Evolutionary conservation across 805 yeast species (phyloP), one percentile per base, ranked within the genome.

Genomic region (Maudiozyma serrabonitensis): DNA sequence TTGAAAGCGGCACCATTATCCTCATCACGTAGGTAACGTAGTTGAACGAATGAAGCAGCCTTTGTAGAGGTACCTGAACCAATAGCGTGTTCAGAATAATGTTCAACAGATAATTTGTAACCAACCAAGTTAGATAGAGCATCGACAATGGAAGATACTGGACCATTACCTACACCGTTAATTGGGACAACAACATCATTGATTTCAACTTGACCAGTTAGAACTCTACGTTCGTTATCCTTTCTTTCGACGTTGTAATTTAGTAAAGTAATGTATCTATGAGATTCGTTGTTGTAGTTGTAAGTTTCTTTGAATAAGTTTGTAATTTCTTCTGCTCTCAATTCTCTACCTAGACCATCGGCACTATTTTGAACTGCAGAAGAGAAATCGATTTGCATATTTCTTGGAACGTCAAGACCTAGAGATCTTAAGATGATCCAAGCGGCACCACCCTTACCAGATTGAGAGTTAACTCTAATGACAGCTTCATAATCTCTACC

Each of bases 401-500:
- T 84, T 64, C 91, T 78, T 41, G 95, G 95, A 57, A 87, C 75
- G 63, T 86, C 95, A 51, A 86, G 76, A 59, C 83, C 91, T 66
- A 87, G 74, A 56, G 78, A 76, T 55, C 87, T 75, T 62, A 86
- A 73, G 61, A 86, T 83, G 56, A 87, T 82, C 93, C 95, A 86
- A 6, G 95, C 87, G 11, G 91, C 84, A 56, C 95, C 95, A 60
- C 95, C 95, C 69, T 86, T 86, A 53, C 95, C 95, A 25, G 87
- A 79, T 69, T 86, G 95, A 12, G 93, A 85, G 69, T 86, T 86
- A 64, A 86, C 93, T 62, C 95, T 79, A 58, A 86, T 86, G 49
- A 87, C 85, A n/a, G 95, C 93, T 68, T 87, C 95, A 69, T 87
- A 87, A n/a, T 84, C 84, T 66, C 93, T 79, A 46, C 95, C 95